Evolutionary conservation across 2,329 filamentous ascomycete genomes (phyloP).

Genomic region (Arthrobotrys sphaeroides): DNA sequence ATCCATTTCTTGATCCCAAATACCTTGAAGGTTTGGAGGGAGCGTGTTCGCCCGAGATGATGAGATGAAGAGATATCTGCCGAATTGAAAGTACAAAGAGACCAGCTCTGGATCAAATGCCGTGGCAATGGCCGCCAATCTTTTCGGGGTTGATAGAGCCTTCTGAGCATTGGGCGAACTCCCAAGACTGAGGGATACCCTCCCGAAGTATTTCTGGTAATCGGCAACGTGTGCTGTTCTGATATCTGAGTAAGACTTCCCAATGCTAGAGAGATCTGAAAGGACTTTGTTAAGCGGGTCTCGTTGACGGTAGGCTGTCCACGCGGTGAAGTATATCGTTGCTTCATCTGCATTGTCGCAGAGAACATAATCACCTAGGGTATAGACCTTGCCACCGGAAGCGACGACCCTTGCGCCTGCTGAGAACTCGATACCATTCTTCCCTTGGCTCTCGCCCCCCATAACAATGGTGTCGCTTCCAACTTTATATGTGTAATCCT

Average conservation of each 20-base stretch:
- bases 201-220: slow-evolving; percentile 59
- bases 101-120: slow-evolving; percentile 56
- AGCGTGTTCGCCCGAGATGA: slow-evolving; percentile 59
- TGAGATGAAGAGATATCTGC: slow-evolving; percentile 62
- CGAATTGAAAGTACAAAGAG: slow-evolving; percentile 61
- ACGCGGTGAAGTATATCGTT: slow-evolving; percentile 55
- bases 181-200: slow-evolving; percentile 59
- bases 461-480: slow-evolving; percentile 40
- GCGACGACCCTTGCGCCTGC: slow-evolving; percentile 53
- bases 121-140: slow-evolving; percentile 27
- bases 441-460: slow-evolving; percentile 52
- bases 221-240: slow-evolving; percentile 56
- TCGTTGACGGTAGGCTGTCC: slow-evolving; percentile 55
- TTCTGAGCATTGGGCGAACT: slow-evolving; percentile 47
- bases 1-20: slow-evolving; percentile 63
- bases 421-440: slow-evolving; percentile 43
- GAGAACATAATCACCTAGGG: slow-evolving; percentile 54
- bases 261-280: slow-evolving; percentile 49
- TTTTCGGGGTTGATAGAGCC: slow-evolving; percentile 56
- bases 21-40: slow-evolving; percentile 63
- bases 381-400: slow-evolving; percentile 54
- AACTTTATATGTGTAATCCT: slow-evolving; percentile 52
- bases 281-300: slow-evolving; percentile 50
- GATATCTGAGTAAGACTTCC: slow-evolving; percentile 19
- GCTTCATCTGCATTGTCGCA: slow-evolving; percentile 55